Percentiles rank a stretch among this genome's conserved stretches.
Evolutionary conservation across 1,139 yeast genomes (phyloP).

Genomic region (Sugiyamaella xylanicola): DNA sequence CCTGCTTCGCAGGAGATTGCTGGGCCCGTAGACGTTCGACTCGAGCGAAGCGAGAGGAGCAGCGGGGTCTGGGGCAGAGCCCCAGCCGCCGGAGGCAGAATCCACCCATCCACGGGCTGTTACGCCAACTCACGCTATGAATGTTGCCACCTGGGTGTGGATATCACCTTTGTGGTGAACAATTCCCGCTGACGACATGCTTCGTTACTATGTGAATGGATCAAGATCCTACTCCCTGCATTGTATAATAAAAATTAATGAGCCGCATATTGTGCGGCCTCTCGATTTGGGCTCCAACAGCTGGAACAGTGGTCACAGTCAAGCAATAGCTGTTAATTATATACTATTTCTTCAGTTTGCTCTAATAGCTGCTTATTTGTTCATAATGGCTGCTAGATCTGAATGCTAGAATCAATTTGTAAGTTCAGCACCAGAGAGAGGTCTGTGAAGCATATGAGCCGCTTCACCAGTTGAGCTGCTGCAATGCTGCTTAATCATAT

Average conservation of each 20-base stretch:
- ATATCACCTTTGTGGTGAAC: conserved; percentile 28
- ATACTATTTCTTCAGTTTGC: no score
- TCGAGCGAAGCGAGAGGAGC: neutral
- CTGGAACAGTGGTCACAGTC: no score
- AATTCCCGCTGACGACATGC: conserved; percentile 18
- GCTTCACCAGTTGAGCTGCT: conserved; percentile 11
- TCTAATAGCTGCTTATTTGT: no score
- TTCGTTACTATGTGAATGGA: neutral
- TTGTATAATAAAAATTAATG: neutral
- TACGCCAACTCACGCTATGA: conserved; percentile 27
- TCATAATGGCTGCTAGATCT: no score
- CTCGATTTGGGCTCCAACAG: no score
- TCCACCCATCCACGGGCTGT: neutral
- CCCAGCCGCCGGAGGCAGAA: neutral
- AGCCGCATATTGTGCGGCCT: neutral
- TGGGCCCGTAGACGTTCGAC: no score
- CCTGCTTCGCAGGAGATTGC: conserved; percentile 6
- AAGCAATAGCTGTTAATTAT: no score
- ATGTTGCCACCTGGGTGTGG: conserved; percentile 29
- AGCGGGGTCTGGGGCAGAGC: neutral
- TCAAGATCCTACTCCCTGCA: neutral
- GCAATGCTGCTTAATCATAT: no score
- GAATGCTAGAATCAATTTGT: no score
- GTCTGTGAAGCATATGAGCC: no score
- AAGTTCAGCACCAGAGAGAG: no score